phyloP scores from a whole-genome alignment of 2,329 filamentous ascomycete species.

The Talaromyces pinophilus region DNA sequence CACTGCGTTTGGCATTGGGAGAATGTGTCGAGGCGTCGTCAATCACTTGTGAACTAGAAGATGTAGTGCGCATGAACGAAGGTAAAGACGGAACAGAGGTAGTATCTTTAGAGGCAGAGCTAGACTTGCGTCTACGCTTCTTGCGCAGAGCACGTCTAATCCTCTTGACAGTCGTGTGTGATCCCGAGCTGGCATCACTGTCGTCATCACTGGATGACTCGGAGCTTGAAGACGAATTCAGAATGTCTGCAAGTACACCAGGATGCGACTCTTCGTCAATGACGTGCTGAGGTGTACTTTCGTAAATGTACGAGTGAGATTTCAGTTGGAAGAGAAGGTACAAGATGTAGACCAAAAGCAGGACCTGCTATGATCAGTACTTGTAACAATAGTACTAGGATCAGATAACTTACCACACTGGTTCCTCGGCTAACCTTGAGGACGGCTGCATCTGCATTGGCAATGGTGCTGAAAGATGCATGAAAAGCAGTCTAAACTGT shows the following conservation, averaged over 20 bases:
- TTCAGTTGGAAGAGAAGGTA: conserved; percentile 89
- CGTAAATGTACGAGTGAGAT: conserved; percentile 84
- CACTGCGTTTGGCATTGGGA: conserved; percentile 45
- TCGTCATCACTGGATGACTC: conserved; percentile 57
- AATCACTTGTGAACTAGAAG: conserved; percentile 36
- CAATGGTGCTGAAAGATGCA: conserved; percentile 68
- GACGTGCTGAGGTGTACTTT: conserved; percentile 82
- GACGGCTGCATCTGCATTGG: conserved; percentile 65
- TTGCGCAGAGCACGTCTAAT: conserved; percentile 71
- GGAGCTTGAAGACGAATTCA: conserved; percentile 64
- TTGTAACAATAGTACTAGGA: conserved; percentile 42
- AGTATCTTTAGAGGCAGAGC: conserved; percentile 65
- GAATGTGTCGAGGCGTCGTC: conserved; percentile 25
- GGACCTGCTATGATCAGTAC: conserved; percentile 39
- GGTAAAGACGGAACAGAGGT: conserved; percentile 46
- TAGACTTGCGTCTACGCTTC: conserved; percentile 72
- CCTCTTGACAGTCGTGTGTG: conserved; percentile 68
- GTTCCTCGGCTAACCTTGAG: conserved; percentile 82
- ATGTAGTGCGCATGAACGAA: conserved; percentile 41
- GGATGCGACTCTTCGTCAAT: conserved; percentile 85
- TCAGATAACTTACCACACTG: conserved; percentile 66
- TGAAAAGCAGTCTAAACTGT: conserved; percentile 77
- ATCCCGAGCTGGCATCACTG: conserved; percentile 64
- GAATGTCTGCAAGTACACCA: conserved; percentile 74
- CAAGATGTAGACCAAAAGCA: conserved; percentile 76